Evolutionary conservation across 495 filamentous ascomycete genomes (phyloP), one percentile per base, ranked within the genome.

Genomic region (Aspergillus avenaceus): DNA sequence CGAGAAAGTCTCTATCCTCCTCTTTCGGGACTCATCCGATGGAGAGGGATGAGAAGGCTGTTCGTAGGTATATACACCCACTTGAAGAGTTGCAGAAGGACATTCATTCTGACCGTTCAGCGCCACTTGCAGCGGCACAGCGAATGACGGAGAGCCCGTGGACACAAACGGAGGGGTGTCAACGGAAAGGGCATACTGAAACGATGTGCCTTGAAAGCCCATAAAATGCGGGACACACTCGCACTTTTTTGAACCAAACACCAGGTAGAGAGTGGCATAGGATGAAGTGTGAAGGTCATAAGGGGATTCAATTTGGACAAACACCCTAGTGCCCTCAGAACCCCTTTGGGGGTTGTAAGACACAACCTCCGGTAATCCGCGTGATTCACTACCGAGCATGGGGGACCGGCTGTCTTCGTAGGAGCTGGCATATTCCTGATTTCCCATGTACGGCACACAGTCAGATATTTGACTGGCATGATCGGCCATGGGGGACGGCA

Each of bases 61-160:
- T 49, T 79, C 75, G 51, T 95, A 98, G 3, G 82, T 84, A 63
- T 95, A 97, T 13, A 76, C 72, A 54, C 89, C 91, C 26, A 89
- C 81, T 47, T 90, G 83, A 12, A 85, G 70, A 9, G 80, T 77
- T 7, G 79, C 76, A 16, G 86, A 61, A 47, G 77, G 72, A 47
- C 80, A 77, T 6, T 85, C 86, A 38, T 78, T 75, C 21, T 82
- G 75, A 36, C 77, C 78, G 50, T 92, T 86, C 59, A 95, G 78
- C 12, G 82, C 67, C 37, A 97, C 74, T 53, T 79, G 79, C 43
- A 97, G 62, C 22, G 88, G 87, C 23, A 96, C 83, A 52, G 79
- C 84, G 31, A 82, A 73, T 21, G 84, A 82, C 9, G 77, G 70
- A 37, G 80, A 86, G 27, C 79, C 78, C 14, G 88, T 96, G 34